phyloP scores from a whole-genome alignment of 148 eudicot species.

The Rhododendron griersonianum region DNA sequence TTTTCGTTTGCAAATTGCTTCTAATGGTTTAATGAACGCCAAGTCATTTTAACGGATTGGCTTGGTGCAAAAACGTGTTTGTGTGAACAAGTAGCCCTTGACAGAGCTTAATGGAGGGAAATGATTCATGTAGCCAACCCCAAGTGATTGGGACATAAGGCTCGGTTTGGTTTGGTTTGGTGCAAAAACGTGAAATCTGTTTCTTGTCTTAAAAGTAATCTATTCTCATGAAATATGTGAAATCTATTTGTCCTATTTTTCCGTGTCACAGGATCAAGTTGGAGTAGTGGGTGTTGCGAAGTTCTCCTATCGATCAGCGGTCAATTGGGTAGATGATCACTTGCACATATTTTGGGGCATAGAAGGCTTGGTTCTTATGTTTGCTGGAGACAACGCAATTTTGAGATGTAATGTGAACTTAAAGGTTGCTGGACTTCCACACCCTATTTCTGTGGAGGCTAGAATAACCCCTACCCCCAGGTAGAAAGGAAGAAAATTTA shows the following conservation, averaged over 20 bases:
- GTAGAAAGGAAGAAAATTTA: not conserved
- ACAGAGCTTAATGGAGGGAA: too few relatives aligned
- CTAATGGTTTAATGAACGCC: not conserved
- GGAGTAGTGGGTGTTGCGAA: not conserved
- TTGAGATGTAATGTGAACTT: not conserved
- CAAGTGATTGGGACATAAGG: too few relatives aligned
- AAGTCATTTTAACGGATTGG: not conserved
- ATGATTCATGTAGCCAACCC: too few relatives aligned
- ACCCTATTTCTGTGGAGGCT: not conserved
- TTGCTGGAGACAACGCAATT: not conserved
- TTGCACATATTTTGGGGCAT: not conserved
- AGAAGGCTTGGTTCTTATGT: not conserved
- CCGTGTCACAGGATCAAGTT: constrained; percentile 1
- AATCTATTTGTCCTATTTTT: not conserved
- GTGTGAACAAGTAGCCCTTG: too few relatives aligned
- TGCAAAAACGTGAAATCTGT: not conserved
- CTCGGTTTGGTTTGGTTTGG: not conserved
- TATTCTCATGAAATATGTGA: not conserved
- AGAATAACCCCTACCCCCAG: not conserved
- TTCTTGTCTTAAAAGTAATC: not conserved
- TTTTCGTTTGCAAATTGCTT: not conserved
- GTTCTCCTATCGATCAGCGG: not conserved
- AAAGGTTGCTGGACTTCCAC: not conserved
- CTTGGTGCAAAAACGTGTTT: not conserved
- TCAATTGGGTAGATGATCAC: not conserved